These are phyloP conservation scores for Trichoderma asperelloides DNA, from an alignment of 495 filamentous ascomycete species.

Conservation along the genomic window DNA sequence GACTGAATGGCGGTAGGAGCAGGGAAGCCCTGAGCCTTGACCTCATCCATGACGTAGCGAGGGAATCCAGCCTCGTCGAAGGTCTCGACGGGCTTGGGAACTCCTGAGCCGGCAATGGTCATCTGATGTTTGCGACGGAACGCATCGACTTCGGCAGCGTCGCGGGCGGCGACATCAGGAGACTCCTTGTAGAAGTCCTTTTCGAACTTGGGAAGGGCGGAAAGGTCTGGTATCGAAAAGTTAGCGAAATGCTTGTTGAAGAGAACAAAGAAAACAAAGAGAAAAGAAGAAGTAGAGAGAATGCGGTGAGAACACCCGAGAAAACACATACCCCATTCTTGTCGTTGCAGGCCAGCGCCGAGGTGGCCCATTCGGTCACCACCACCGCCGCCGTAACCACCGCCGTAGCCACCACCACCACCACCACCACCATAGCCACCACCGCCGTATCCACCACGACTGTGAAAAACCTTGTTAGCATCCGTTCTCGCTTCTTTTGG, in stretches of 20 bases:
- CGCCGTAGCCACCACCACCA: conserved; percentile 42
- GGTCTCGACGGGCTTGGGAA: conserved; percentile 87
- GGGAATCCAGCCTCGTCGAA: conserved; percentile 98
- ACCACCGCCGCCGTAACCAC: conserved; percentile 50
- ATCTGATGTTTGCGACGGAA: conserved; percentile 80
- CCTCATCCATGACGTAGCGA: conserved; percentile 91
- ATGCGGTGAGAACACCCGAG: neutral
- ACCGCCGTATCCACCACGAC: conserved; percentile 26
- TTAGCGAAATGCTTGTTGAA: neutral
- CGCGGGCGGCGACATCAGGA: conserved; percentile 62
- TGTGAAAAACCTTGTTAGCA: conserved; percentile 17
- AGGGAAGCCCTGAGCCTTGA: conserved; percentile 92
- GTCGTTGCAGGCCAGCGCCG: conserved; percentile 74
- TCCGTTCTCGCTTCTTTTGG: neutral
- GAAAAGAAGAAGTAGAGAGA: neutral
- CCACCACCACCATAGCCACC: conserved; percentile 44
- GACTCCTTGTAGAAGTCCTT: conserved; percentile 99
- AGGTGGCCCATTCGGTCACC: conserved; percentile 93
- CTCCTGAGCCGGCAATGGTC: conserved; percentile 61
- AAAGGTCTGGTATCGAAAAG: conserved; percentile 48
- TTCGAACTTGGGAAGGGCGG: conserved; percentile 85
- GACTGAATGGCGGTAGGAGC: conserved; percentile 93
- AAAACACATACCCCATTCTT: conserved; percentile 59
- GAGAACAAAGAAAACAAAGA: no score
- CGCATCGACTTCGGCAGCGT: conserved; percentile 68